Conservation (phyloP, 768 basidiomycete genomes). For the Rhodotorula kratochvilovae region DNA sequence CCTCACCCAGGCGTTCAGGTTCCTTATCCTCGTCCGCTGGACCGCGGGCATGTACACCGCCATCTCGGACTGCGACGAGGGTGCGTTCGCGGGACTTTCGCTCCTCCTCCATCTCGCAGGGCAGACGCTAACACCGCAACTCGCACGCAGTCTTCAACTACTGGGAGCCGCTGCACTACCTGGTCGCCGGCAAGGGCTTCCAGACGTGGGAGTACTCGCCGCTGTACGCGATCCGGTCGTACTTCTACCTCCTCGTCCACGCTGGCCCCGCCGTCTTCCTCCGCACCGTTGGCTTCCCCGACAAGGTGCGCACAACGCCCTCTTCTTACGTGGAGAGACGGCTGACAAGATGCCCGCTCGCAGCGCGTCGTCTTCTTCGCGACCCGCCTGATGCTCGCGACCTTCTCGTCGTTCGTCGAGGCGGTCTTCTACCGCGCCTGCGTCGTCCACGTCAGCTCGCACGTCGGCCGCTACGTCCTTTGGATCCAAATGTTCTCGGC, state of each 20-base stretch:
- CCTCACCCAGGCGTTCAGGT: conserved; percentile 75
- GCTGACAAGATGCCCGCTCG: no score
- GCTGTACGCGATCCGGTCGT: conserved; percentile 82
- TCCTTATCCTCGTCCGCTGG: conserved; percentile 74
- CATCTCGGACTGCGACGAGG: conserved; percentile 97
- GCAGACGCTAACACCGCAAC: no score
- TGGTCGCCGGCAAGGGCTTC: conserved; percentile 78
- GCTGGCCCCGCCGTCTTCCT: conserved; percentile 62
- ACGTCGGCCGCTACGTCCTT: conserved; percentile 88
- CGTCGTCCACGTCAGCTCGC: conserved; percentile 73
- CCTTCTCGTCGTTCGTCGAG: conserved; percentile 71
- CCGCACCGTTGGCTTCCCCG: conserved; percentile 54
- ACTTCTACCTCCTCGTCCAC: conserved; percentile 86
- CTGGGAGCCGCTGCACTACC: conserved; percentile 95
- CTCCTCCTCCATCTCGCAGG: no score
- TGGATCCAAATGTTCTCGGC: conserved; percentile 78
- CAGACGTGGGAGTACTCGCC: conserved; percentile 98
- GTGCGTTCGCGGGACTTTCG: conserved; percentile 50
- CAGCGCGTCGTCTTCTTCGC: conserved; percentile 86
- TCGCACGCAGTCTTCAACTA: conserved; percentile 80
- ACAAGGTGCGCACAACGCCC: conserved; percentile 59
- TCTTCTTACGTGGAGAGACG: no score
- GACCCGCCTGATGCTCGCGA: conserved; percentile 71
- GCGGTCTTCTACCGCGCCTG: conserved; percentile 75
- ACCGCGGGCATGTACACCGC: conserved; percentile 81